phyloP scores from a whole-genome alignment of 768 basidiomycete species.

The Phlebiopsis gigantea region DNA sequence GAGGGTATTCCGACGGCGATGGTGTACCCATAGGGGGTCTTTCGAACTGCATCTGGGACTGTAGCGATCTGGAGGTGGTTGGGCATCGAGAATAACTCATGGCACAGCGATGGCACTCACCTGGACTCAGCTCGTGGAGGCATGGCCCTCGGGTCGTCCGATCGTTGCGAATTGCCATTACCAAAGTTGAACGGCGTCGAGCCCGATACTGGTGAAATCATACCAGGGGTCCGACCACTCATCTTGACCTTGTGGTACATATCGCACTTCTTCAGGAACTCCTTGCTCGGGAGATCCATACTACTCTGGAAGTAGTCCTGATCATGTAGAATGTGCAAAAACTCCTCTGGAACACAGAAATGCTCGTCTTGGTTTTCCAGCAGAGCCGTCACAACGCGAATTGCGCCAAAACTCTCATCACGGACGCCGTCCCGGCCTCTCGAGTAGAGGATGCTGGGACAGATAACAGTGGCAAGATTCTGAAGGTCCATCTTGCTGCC shows the following conservation, averaged over 20 bases:
- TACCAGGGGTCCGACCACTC: slow-evolving; percentile 45
- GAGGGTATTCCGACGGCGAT: slow-evolving; percentile 30
- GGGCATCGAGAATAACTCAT: slow-evolving; percentile 10
- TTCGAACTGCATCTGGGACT: slow-evolving; percentile 37
- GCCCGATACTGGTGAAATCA: slow-evolving; percentile 31
- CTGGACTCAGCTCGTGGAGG: slow-evolving; percentile 20
- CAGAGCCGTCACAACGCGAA: slow-evolving; percentile 78
- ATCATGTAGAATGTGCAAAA: slow-evolving; percentile 80
- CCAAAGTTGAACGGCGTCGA: slow-evolving; percentile 36
- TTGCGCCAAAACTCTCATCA: slow-evolving; percentile 89
- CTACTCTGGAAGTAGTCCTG: slow-evolving; percentile 89
- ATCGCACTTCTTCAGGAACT: slow-evolving; percentile 93
- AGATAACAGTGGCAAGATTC: slow-evolving; percentile 95
- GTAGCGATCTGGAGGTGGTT: slow-evolving; percentile 25
- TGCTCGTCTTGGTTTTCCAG: slow-evolving; percentile 94
- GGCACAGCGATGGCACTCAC: background rate
- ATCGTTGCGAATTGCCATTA: slow-evolving; percentile 17
- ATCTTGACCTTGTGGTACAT: slow-evolving; percentile 78
- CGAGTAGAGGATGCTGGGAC: slow-evolving; percentile 95
- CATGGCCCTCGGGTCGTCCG: slow-evolving; percentile 20
- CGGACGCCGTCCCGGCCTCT: slow-evolving; percentile 78
- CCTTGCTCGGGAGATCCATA: slow-evolving; percentile 87
- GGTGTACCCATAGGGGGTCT: slow-evolving; percentile 38
- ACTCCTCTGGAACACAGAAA: slow-evolving; percentile 91
- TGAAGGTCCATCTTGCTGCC: slow-evolving; percentile 97